Base-by-base conservation (phyloP, 2,329 filamentous ascomycete species). In the Colletotrichum lini region DNA sequence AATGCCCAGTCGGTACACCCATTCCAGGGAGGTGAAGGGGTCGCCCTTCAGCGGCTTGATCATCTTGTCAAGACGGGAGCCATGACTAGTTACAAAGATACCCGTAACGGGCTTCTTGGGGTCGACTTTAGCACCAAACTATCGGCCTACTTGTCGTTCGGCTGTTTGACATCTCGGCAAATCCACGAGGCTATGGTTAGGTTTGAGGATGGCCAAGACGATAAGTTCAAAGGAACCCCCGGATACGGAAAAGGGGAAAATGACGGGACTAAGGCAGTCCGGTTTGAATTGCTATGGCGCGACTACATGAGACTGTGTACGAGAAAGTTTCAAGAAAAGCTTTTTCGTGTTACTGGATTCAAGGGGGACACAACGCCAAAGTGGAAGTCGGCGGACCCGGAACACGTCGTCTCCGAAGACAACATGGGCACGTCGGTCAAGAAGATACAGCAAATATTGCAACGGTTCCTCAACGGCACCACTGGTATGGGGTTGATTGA, bases 291-390 rank as follows among this genome's bases (percentile, higher is more conserved):
- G 0, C 80, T 96, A 0, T 94, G 92, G 93, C 84, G 93, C 50
- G 94, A 96, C 76, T 96, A 95, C 76, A 94, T 96, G 91, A 87
- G 92, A 1, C 86, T 96, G 0, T 94, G 92, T 77, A 91, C 90
- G 7, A 86, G 87, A 42, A 95, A 95, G 76, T 94, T 93, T 73
- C 88, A 89, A 0, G 77, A 80, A 18, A 88, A 87, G 26, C 85
- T 96, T 4, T 96, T 94, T 78, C 82, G 83, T 15, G 80, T 91
- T 2, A 84, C 86, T 5, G 93, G 94, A 0, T 94, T 94, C 74
- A 87, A 88, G 18, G 80, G 82, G 15, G 81, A 83, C 12, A 78
- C 81, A 3, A 80, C 83, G 9, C 82, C 83, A 49, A 82, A 82
- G 18, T 90, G 88, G 89, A 88, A 87, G 74, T 82, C 84, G 1